Percentiles rank a stretch among this genome's conserved stretches.
phyloP scores from a whole-genome alignment of 1,284 basidiomycete species.

The Exobasidium rhododendri region DNA sequence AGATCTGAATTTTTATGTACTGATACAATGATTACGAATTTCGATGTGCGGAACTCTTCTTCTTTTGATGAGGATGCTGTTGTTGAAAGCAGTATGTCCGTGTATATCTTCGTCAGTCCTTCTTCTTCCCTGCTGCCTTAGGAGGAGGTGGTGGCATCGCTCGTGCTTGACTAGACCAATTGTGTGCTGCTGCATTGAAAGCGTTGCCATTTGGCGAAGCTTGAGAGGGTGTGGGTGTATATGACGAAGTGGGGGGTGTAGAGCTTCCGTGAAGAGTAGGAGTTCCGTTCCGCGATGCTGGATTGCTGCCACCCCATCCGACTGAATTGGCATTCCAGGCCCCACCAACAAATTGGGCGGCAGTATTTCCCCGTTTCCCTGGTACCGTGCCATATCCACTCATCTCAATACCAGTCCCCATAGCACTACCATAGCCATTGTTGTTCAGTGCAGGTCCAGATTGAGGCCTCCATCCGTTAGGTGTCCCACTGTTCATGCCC shows the following conservation, averaged over 20 bases:
- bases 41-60: too few relatives aligned
- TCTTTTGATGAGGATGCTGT: too few relatives aligned
- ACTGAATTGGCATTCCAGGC: constrained; percentile 2
- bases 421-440: constrained; percentile 3
- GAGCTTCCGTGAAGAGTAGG: not conserved
- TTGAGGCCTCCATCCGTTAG: not conserved
- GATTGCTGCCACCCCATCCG: not conserved
- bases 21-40: too few relatives aligned
- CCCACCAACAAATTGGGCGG: constrained; percentile 10
- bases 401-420: not conserved
- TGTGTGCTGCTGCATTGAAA: not conserved
- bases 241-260: not conserved
- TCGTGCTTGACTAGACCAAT: not conserved
- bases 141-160: not conserved
- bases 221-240: not conserved
- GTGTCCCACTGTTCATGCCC: not conserved
- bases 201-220: not conserved
- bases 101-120: not conserved
- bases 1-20: too few relatives aligned
- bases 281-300: not conserved
- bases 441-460: not conserved
- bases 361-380: not conserved
- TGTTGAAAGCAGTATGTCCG: too few relatives aligned
- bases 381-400: not conserved
- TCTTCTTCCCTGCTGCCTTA: constrained; percentile 4